Evolutionary conservation across 768 basidiomycete species (phyloP), one percentile per base, ranked within the genome.

Genomic region (Tubosaeta sp.): DNA sequence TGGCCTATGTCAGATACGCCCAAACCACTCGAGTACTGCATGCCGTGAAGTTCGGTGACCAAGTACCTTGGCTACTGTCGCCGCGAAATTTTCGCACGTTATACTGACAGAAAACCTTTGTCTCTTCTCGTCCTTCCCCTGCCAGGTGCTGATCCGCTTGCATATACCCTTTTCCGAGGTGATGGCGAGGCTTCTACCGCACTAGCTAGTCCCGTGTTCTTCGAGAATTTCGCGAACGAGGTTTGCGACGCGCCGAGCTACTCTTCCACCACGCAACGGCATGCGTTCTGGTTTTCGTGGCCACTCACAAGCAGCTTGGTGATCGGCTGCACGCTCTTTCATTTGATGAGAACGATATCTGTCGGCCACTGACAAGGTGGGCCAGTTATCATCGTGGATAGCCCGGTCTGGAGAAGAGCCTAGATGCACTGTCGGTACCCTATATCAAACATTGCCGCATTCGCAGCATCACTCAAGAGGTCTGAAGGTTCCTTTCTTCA

Each of bases 401-500:
- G 71, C 39, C 79, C 86, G 46, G 77, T n/a, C 69, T 95, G 27
- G 73, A 81, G 32, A 81, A 86, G 48, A 75, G 79, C 40, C 92
- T 94, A 84, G 91, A 89, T 6, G 84, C 84, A 3, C 57, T 93
- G 25, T 87, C 89, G 10, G 69, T 96, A 51, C 71, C 76, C 27
- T 96, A 94, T 85, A 87, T 90, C 4, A 93, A 91, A 12, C 77
- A 85, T 2, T 95, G 92, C 61, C 87, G 90, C 14, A 90, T 92
- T 54, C 83, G 91, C 42, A 82, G 84, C 34, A 83, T 84, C 18
- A 92, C 94, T n/a, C 3, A 90, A 89, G 70, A 80, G 93, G 29
- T 94, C 93, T 96, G 19, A 80, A 83, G 62, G 87, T 91, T 0
- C 74, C 78, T 24, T 77, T 91, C 35, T 83, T 46, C 80, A 84